Evolutionary conservation across 495 filamentous ascomycete species (phyloP).

Genomic region (Umbilicaria muhlenbergii): DNA sequence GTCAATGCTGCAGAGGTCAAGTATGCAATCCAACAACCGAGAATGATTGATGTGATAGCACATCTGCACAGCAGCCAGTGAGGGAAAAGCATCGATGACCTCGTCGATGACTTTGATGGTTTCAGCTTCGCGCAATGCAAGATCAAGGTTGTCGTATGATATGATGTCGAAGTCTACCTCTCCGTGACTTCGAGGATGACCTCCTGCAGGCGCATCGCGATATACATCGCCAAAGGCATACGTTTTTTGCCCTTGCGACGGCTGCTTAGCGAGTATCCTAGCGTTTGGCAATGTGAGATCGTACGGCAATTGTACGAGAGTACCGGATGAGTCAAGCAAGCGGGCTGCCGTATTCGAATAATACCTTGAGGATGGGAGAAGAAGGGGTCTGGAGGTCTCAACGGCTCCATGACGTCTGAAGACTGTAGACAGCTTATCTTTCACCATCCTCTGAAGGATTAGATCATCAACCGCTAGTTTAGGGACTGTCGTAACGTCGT

Average conservation of each 20-base stretch:
- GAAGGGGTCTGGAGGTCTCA: slow-evolving; percentile 51
- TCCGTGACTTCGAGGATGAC: slow-evolving; percentile 64
- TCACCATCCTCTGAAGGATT: slow-evolving; percentile 57
- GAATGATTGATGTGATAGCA: slow-evolving; percentile 92
- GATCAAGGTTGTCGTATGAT: slow-evolving; percentile 58
- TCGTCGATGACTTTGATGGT: slow-evolving; percentile 91
- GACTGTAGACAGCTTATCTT: slow-evolving; percentile 56
- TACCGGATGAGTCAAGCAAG: slow-evolving; percentile 68
- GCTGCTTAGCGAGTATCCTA: slow-evolving; percentile 60
- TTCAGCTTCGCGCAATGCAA: slow-evolving; percentile 88
- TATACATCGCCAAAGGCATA: slow-evolving; percentile 87
- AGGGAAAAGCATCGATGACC: slow-evolving; percentile 68
- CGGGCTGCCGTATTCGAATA: slow-evolving; percentile 59
- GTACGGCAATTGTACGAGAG: slow-evolving; percentile 75
- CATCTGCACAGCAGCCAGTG: slow-evolving; percentile 50
- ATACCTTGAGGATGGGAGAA: slow-evolving; percentile 69
- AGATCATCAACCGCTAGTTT: slow-evolving; percentile 44
- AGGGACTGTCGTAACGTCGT: slow-evolving; percentile 54
- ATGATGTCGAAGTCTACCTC: slow-evolving; percentile 96
- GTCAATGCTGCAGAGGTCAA: slow-evolving; percentile 76
- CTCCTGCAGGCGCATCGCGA: slow-evolving; percentile 58
- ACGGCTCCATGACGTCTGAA: slow-evolving; percentile 90
- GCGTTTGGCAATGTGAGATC: slow-evolving; percentile 86
- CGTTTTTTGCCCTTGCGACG: slow-evolving; percentile 51
- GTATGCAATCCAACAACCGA: slow-evolving; percentile 63